Evolutionary conservation across 441 rosid genomes (phyloP).

Genomic region (Eruca vesicaria): DNA sequence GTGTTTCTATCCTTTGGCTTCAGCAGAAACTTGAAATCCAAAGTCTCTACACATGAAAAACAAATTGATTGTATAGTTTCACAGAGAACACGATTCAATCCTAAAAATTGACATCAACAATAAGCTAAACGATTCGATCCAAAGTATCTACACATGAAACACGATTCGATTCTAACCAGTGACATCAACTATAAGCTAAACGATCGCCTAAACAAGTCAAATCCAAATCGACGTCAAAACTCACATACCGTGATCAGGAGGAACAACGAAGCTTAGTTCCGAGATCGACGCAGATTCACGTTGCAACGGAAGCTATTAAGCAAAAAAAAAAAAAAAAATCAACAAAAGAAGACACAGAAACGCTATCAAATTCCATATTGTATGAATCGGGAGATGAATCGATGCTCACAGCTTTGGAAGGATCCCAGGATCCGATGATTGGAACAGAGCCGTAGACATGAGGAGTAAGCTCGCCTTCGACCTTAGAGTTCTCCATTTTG

Average conservation of each 20-base stretch:
- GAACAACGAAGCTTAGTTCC: conserved; percentile 93
- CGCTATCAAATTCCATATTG: not conserved
- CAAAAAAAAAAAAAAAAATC: too few relatives aligned
- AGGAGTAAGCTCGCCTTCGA: conserved; percentile 81
- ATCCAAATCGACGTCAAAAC: not conserved
- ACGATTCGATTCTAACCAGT: not conserved
- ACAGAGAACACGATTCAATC: not conserved
- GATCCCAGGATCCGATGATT: conserved; percentile 93
- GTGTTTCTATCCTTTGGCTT: conserved; percentile 68
- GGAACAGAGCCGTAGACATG: conserved; percentile 91
- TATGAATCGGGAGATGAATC: not conserved
- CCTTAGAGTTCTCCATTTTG: conserved; percentile 82
- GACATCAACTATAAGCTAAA: not conserved
- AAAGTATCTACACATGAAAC: too few relatives aligned
- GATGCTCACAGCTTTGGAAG: conserved; percentile 75
- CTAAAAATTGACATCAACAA: not conserved
- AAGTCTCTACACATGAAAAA: conserved; percentile 58
- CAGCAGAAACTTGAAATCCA: conserved; percentile 96
- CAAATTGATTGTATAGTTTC: conserved; percentile 1
- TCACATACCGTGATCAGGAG: conserved; percentile 83
- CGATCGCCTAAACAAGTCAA: not conserved
- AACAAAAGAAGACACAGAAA: not conserved
- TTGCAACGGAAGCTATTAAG: conserved; percentile 67
- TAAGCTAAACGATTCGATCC: too few relatives aligned
- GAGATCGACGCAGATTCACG: conserved; percentile 93